Conservation (phyloP, 1,139 yeast genomes). For the Blastobotrys arbuscula region DNA sequence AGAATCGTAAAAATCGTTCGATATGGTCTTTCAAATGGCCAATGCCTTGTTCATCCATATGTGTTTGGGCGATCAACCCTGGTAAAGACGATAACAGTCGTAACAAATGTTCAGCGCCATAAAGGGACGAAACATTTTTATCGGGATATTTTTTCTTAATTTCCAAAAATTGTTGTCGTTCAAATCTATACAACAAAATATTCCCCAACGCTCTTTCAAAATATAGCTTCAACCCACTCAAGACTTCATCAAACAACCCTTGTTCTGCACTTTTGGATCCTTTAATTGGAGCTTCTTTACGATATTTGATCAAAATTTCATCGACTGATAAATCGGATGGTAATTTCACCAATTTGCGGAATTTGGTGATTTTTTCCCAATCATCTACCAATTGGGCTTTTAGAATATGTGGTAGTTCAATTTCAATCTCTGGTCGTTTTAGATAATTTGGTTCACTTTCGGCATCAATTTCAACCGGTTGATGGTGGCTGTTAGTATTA, state of each 20-base stretch:
- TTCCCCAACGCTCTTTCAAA: slow-evolving; percentile 73
- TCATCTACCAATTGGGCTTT: slow-evolving; percentile 78
- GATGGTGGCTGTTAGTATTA: slow-evolving; percentile 10
- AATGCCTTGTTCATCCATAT: slow-evolving; percentile 77
- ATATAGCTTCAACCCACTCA: slow-evolving; percentile 65
- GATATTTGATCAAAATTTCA: slow-evolving; percentile 47
- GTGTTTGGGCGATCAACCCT: slow-evolving; percentile 67
- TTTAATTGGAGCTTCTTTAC: slow-evolving; percentile 23
- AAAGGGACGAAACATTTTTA: slow-evolving; percentile 43
- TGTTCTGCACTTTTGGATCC: slow-evolving; percentile 39
- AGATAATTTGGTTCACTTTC: slow-evolving; percentile 37
- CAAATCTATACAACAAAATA: slow-evolving; percentile 73
- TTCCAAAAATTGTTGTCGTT: slow-evolving; percentile 72
- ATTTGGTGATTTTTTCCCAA: slow-evolving; percentile 87
- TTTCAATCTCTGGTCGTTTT: slow-evolving; percentile 45
- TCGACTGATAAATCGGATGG: slow-evolving; percentile 53
- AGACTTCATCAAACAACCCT: slow-evolving; percentile 60
- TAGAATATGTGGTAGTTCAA: slow-evolving; percentile 57
- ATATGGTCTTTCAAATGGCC: slow-evolving; percentile 49
- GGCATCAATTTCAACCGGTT: slow-evolving; percentile 42
- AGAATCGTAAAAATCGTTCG: slow-evolving; percentile 46
- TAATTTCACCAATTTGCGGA: slow-evolving; percentile 57
- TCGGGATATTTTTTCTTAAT: slow-evolving; percentile 40
- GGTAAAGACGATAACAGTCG: slow-evolving; percentile 74
- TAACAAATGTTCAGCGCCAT: slow-evolving; percentile 74